A percentile compares a stretch with the other conserved stretches of the same genome.
Conservation (phyloP, 441 rosid genomes). For the Bruguiera hainesii region DNA sequence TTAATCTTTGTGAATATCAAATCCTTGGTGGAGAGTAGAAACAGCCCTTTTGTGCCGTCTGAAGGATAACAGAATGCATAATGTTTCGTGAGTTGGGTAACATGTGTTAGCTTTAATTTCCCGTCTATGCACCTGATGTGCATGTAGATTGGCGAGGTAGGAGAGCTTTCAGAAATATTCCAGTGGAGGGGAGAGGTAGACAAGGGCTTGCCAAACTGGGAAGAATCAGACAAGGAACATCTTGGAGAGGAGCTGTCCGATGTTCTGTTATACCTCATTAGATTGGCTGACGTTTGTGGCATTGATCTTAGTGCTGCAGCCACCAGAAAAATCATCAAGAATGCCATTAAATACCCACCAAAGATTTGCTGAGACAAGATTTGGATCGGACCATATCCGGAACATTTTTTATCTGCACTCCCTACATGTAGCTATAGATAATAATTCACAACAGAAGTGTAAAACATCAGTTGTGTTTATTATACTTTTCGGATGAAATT, state of each 20-base stretch:
- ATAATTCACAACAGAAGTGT: too few relatives aligned
- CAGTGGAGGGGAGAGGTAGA: constrained; percentile 60
- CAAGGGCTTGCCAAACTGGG: constrained; percentile 49
- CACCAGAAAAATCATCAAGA: constrained; percentile 40
- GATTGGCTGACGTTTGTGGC: constrained; percentile 51
- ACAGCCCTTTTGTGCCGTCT: too few relatives aligned
- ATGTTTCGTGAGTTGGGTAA: background rate
- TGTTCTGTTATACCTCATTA: constrained; percentile 47
- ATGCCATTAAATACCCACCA: constrained; percentile 46
- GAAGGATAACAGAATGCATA: too few relatives aligned
- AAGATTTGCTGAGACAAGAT: constrained; percentile 6
- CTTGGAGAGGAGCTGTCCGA: constrained; percentile 54
- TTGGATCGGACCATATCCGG: too few relatives aligned
- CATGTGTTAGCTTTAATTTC: background rate
- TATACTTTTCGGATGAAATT: too few relatives aligned
- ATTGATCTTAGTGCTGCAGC: constrained; percentile 49
- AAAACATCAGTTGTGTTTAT: too few relatives aligned
- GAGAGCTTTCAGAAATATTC: constrained; percentile 52
- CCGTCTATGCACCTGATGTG: background rate
- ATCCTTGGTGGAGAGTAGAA: too few relatives aligned
- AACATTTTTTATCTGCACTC: background rate
- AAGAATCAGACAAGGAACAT: constrained; percentile 47
- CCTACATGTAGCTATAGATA: background rate
- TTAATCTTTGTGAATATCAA: too few relatives aligned
- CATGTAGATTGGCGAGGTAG: constrained; percentile 45